Conservation (phyloP, 805 yeast species). For the Zygotorulaspora chibaensis region DNA sequence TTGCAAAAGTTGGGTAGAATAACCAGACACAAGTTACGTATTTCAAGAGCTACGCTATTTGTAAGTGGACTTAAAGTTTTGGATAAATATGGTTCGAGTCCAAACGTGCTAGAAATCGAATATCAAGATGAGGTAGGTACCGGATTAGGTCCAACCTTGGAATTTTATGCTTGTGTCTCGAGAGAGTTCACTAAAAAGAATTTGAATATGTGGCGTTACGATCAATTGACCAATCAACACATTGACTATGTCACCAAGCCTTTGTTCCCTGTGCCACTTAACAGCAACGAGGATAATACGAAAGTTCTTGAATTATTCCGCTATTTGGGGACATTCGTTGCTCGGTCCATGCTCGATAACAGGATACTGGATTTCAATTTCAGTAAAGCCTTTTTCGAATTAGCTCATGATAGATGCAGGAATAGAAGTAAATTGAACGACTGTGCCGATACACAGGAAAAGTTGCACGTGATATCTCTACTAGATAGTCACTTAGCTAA, state of each 20-base stretch:
- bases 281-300: slow-evolving; percentile 33
- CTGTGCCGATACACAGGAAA: slow-evolving; percentile 9
- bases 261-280: slow-evolving; percentile 69
- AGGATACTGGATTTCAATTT: slow-evolving; percentile 80
- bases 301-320: slow-evolving; percentile 52
- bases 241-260: slow-evolving; percentile 48
- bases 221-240: slow-evolving; percentile 29
- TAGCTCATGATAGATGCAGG: slow-evolving; percentile 39
- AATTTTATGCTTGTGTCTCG: slow-evolving; percentile 81
- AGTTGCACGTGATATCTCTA: slow-evolving; percentile 38
- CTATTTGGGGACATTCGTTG: slow-evolving; percentile 76
- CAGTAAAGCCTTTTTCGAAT: slow-evolving; percentile 62
- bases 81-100: slow-evolving; percentile 69
- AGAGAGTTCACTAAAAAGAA: slow-evolving; percentile 59
- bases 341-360: slow-evolving; percentile 83
- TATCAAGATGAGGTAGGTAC: slow-evolving; percentile 91
- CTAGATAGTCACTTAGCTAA: slow-evolving; percentile 58
- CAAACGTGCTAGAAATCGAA: slow-evolving; percentile 80
- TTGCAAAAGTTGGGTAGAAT: slow-evolving; percentile 62
- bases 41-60: slow-evolving; percentile 64
- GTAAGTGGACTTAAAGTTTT: slow-evolving; percentile 77
- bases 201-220: slow-evolving; percentile 65
- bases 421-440: slow-evolving; percentile 12
- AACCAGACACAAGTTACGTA: slow-evolving; percentile 71
- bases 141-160: slow-evolving; percentile 93